A percentile compares a stretch with the other conserved stretches of the same genome.
Conservation (phyloP, 179 eudicot genomes). For the Patellifolia procumbens region DNA sequence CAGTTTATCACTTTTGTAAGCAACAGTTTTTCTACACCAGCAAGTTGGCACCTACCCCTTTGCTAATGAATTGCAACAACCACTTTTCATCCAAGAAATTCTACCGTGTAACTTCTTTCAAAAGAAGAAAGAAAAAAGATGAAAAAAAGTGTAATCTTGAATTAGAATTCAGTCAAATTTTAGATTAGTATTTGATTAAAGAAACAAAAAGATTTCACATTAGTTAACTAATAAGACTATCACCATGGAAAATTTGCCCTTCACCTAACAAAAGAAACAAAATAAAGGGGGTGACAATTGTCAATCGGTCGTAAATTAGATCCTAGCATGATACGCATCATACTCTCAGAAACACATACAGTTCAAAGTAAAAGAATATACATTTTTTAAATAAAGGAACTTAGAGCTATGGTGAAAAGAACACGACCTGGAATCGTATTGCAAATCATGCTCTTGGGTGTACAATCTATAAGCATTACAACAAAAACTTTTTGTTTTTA, state of each 20-base stretch:
- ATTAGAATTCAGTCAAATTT: background rate
- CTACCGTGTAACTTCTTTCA: background rate
- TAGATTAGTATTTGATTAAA: too few relatives aligned
- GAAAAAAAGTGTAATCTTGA: background rate
- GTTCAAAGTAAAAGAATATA: too few relatives aligned
- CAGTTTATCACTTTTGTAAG: background rate
- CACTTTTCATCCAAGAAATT: background rate
- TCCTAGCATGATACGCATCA: too few relatives aligned
- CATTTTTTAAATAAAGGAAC: too few relatives aligned
- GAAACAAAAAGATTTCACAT: background rate
- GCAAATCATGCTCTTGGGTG: too few relatives aligned
- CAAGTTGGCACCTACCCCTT: background rate
- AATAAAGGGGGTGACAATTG: background rate
- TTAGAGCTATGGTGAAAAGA: too few relatives aligned
- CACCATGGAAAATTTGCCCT: background rate
- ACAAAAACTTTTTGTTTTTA: too few relatives aligned
- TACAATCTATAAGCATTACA: too few relatives aligned
- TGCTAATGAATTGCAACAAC: background rate
- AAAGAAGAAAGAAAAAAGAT: background rate
- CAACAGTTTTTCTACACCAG: background rate
- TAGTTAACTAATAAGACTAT: conserved; percentile 10
- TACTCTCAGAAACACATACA: too few relatives aligned
- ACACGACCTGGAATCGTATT: too few relatives aligned
- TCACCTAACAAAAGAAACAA: conserved; percentile 17
- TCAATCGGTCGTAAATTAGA: too few relatives aligned